phyloP scores from a whole-genome alignment of 2,329 filamentous ascomycete genomes.

The Lachnellula willkommii region DNA sequence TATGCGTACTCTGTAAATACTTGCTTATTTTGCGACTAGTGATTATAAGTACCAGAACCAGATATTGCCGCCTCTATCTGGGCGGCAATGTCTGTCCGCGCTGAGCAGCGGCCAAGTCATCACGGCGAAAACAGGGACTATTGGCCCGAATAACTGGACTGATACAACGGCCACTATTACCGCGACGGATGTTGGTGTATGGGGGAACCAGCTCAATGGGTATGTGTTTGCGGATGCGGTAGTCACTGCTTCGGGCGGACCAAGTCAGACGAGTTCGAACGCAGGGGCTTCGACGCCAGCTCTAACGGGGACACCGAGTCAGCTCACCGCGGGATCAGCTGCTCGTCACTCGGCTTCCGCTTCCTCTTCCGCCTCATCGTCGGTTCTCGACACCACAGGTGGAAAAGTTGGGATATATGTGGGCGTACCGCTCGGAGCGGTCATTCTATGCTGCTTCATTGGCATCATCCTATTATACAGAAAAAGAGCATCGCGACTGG shows the following conservation, averaged over 20 bases:
- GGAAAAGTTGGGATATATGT: neutral
- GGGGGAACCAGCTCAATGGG: constrained; percentile 4
- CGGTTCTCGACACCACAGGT: neutral
- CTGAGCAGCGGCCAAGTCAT: constrained; percentile 5
- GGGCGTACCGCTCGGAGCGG: neutral
- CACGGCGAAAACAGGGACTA: neutral
- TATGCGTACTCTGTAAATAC: neutral
- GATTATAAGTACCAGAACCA: neutral
- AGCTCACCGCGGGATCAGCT: too few relatives aligned
- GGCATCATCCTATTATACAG: neutral
- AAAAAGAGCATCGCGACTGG: neutral
- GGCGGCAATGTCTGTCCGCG: constrained; percentile 1
- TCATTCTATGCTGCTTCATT: neutral
- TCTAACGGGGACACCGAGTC: neutral
- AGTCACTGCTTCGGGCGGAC: neutral
- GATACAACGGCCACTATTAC: constrained; percentile 1
- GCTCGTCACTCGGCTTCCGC: neutral
- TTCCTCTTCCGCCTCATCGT: neutral
- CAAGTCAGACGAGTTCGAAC: neutral
- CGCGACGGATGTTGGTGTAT: constrained; percentile 1
- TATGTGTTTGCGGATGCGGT: neutral
- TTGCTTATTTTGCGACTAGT: neutral
- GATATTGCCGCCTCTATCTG: neutral
- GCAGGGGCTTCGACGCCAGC: neutral
- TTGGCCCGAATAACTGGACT: neutral